Conservation (phyloP, 2,329 filamentous ascomycete species). For the Bipolaris oryzae region DNA sequence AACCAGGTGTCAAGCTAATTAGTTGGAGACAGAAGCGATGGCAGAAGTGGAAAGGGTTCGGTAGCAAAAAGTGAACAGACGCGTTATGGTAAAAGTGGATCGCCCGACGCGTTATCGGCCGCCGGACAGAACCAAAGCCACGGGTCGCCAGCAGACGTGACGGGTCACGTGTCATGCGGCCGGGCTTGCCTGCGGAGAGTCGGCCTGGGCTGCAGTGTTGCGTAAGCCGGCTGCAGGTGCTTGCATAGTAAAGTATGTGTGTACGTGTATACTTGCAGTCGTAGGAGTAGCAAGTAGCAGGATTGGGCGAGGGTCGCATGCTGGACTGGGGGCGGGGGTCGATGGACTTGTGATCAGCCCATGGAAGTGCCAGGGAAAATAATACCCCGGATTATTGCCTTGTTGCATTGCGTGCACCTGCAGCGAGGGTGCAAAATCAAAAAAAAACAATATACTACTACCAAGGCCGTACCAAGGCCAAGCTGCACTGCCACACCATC, state of each 20-base stretch:
- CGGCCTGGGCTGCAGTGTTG: neutral
- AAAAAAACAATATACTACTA: slow-evolving; percentile 5
- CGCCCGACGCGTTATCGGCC: slow-evolving; percentile 9
- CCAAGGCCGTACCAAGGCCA: slow-evolving; percentile 13
- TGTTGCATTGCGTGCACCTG: neutral
- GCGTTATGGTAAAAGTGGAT: slow-evolving; percentile 9
- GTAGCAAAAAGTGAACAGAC: neutral
- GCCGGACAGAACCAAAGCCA: neutral
- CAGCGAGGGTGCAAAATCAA: neutral
- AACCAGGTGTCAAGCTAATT: neutral
- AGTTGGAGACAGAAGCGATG: neutral
- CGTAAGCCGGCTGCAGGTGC: neutral
- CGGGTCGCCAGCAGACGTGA: neutral
- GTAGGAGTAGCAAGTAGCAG: too few relatives aligned
- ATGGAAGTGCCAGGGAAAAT: neutral
- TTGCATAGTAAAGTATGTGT: too few relatives aligned
- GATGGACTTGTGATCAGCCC: too few relatives aligned
- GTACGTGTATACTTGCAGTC: neutral
- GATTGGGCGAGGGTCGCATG: too few relatives aligned
- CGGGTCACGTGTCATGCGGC: neutral
- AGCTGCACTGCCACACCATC: slow-evolving; percentile 28
- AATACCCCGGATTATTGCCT: slow-evolving; percentile 16
- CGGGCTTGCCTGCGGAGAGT: neutral
- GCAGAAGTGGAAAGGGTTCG: neutral
- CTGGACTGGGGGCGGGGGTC: too few relatives aligned